Evolutionary conservation across 805 yeast species (phyloP).

Genomic region (Scheffersomyces stipitis): DNA sequence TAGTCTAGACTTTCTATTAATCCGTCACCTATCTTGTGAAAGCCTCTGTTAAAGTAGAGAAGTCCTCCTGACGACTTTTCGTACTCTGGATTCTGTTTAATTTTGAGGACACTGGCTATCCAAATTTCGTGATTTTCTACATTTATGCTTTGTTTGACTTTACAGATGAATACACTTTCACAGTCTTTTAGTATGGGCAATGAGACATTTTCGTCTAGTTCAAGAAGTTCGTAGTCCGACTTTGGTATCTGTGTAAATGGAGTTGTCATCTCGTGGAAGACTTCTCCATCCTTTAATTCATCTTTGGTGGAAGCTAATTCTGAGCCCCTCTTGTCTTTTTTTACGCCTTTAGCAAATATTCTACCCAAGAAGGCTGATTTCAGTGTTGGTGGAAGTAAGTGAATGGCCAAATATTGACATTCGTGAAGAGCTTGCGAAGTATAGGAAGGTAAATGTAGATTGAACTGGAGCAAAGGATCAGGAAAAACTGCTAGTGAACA

Average conservation of each 20-base stretch:
- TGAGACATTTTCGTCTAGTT: slow-evolving; percentile 19
- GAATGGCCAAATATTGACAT: slow-evolving; percentile 64
- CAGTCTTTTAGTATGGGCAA: slow-evolving; percentile 59
- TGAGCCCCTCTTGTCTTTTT: slow-evolving; percentile 39
- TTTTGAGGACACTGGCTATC: slow-evolving; percentile 74
- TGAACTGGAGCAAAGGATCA: slow-evolving; percentile 77
- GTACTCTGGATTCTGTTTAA: slow-evolving; percentile 29
- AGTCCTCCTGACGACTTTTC: slow-evolving; percentile 54
- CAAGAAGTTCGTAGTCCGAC: slow-evolving; percentile 32
- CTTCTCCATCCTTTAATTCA: slow-evolving; percentile 31
- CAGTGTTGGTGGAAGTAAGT: slow-evolving; percentile 63
- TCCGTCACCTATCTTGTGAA: slow-evolving; percentile 45
- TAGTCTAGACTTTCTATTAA: slow-evolving; percentile 22
- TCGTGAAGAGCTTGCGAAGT: slow-evolving; percentile 69
- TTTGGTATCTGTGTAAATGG: slow-evolving; percentile 49
- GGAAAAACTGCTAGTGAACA: slow-evolving; percentile 80
- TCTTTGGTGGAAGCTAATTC: slow-evolving; percentile 27
- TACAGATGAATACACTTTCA: slow-evolving; percentile 64
- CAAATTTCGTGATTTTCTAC: slow-evolving; percentile 90
- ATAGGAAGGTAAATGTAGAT: slow-evolving; percentile 80
- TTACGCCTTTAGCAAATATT: slow-evolving; percentile 58
- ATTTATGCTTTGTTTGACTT: slow-evolving; percentile 47
- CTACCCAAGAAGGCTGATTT: slow-evolving; percentile 61
- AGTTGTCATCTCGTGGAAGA: slow-evolving; percentile 45
- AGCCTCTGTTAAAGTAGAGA: slow-evolving; percentile 61